Evolutionary conservation across 148 eudicot species (phyloP).

Genomic region (Chenopodium berlandieri): DNA sequence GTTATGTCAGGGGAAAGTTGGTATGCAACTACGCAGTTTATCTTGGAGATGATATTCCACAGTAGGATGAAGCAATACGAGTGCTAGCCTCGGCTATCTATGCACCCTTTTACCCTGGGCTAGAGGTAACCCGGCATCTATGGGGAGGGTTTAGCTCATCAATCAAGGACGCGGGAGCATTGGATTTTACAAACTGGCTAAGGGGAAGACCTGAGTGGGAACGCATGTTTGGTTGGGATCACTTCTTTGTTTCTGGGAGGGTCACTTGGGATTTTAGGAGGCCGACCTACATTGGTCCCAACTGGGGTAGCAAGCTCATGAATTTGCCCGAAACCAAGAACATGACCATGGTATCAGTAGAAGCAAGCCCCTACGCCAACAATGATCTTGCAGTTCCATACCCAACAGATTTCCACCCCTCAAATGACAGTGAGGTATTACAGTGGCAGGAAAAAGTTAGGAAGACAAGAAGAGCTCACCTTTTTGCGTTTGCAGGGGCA

Average conservation of each 20-base stretch:
- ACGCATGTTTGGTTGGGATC: conserved; percentile 30
- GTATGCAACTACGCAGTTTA: conserved; percentile 32
- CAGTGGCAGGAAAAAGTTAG: conserved; percentile 40
- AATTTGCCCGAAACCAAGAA: conserved; percentile 34
- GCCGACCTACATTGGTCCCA: not conserved
- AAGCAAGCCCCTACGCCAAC: conserved; percentile 25
- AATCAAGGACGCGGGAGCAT: conserved; percentile 14
- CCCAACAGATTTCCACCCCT: conserved; percentile 49
- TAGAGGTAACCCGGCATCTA: conserved; percentile 31
- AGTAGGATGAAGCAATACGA: conserved; percentile 37
- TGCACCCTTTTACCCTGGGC: conserved; percentile 44
- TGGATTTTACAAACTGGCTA: conserved; percentile 30
- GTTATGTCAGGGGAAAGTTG: conserved; percentile 16
- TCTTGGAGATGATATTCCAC: conserved; percentile 31
- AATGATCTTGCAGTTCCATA: conserved; percentile 44
- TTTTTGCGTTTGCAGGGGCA: conserved; percentile 39
- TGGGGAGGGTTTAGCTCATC: conserved; percentile 21
- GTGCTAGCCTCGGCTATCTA: conserved; percentile 40
- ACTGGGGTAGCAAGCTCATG: conserved; percentile 45
- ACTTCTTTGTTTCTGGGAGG: conserved; percentile 41
- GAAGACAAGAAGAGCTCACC: conserved; percentile 18
- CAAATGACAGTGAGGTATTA: conserved; percentile 25
- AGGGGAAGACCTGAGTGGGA: conserved; percentile 38
- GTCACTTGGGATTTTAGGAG: conserved; percentile 41
- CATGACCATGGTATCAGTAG: conserved; percentile 33